phyloP scores from a whole-genome alignment of 2,329 filamentous ascomycete genomes.

The Colletotrichum sp. region DNA sequence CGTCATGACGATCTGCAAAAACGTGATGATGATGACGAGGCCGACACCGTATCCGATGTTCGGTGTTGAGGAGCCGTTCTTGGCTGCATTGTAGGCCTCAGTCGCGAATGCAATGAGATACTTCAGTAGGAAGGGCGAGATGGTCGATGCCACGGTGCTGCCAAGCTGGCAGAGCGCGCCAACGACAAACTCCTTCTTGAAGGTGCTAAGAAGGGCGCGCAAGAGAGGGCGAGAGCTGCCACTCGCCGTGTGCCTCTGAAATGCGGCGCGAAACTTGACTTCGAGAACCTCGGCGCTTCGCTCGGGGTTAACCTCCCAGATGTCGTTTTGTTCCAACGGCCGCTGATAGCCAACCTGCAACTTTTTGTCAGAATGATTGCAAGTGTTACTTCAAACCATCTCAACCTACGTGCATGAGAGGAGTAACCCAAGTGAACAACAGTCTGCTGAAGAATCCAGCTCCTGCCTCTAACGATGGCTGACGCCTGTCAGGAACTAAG shows the following conservation, averaged over 20 bases:
- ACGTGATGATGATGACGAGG: constrained; percentile 64
- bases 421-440: neutral
- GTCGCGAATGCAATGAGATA: constrained; percentile 86
- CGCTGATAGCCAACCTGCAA: constrained; percentile 80
- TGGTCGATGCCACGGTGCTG: constrained; percentile 74
- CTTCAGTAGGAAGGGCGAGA: constrained; percentile 82
- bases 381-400: too few species aligned
- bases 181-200: constrained; percentile 81
- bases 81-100: constrained; percentile 65
- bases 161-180: constrained; percentile 80
- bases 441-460: neutral
- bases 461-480: neutral
- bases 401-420: neutral
- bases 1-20: constrained; percentile 86
- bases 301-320: constrained; percentile 86
- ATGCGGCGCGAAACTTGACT: constrained; percentile 71
- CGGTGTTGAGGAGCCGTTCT: neutral
- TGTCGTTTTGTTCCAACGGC: constrained; percentile 79
- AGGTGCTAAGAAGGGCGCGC: constrained; percentile 82
- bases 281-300: constrained; percentile 72
- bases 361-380: neutral
- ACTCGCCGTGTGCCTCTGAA: constrained; percentile 58
- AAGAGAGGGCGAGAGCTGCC: constrained; percentile 76
- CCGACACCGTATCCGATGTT: neutral
- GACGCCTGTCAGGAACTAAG: neutral